Base-by-base conservation (phyloP, 1,139 yeast species). In the Kodamaea sp. region DNA sequence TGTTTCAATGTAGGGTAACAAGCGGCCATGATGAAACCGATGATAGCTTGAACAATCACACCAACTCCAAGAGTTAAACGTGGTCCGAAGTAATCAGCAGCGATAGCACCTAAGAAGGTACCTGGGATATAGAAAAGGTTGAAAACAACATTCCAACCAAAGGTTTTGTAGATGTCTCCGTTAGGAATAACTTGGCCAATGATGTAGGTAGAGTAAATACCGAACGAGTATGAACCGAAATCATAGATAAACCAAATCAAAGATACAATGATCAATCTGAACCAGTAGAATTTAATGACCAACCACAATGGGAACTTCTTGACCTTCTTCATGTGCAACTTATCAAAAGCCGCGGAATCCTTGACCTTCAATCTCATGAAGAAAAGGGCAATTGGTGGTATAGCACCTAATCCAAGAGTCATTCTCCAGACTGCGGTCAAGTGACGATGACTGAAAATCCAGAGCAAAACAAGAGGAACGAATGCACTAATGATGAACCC, bases 121-220 rank as follows among this genome's bases (percentile, higher is more conserved):
- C 97, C 97, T 9, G 97, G 97, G 26, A 90, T 65, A 60, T 90
- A 89, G 60, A 90, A 90, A 53, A 86, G 69, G 61, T 87, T 88
- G 52, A 90, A 76, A 4, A 90, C 92, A 42, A 86, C 85, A 58
- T 84, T 86, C 97, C 97, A 90, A 33, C 97, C 97, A 64, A 88
- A 87, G 15, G 84, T 75, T 57, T 81, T 76, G 62, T 83, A 82
- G 43, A 87, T 61, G 48, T 80, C 77, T 28, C 73, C 74, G 33
- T 71, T 80, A 19, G 85, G 80, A 41, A 85, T 76, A 39, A 87
- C 65, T 28, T 64, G 59, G 22, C 70, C 66, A 45, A 87, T 65
- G 44, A 89, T 85, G 43, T 73, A 71, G 14, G 89, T 66, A 9
- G 95, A 83, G 62, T 83, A 89, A 50, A 86, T 78, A 49, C 95